Evolutionary conservation across 2,329 filamentous ascomycete genomes (phyloP).

Genomic region (Alternaria triticina): DNA sequence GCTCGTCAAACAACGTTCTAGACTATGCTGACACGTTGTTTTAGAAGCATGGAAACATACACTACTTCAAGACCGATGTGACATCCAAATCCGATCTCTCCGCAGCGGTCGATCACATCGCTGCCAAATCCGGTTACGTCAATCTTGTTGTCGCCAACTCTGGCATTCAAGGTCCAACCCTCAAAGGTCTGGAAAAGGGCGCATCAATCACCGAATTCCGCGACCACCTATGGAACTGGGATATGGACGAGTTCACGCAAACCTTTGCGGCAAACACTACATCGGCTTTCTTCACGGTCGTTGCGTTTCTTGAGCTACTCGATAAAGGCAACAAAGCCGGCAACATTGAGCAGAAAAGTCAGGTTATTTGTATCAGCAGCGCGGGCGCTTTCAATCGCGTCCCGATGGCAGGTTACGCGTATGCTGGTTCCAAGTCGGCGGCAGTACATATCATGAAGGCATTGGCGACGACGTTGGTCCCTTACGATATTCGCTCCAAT

Average conservation of each 20-base stretch:
- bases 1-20: not conserved
- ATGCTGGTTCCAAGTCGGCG: slow-evolving; percentile 47
- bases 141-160: slow-evolving; percentile 35
- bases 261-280: slow-evolving; percentile 40
- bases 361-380: slow-evolving; percentile 1
- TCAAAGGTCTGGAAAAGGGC: slow-evolving; percentile 1
- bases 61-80: slow-evolving; percentile 24
- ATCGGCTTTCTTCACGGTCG: slow-evolving; percentile 48
- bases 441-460: slow-evolving; percentile 53
- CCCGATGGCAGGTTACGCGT: slow-evolving; percentile 21
- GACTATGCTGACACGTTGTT: not conserved
- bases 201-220: slow-evolving; percentile 3
- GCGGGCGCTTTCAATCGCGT: slow-evolving; percentile 21
- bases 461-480: slow-evolving; percentile 51
- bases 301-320: slow-evolving; percentile 51
- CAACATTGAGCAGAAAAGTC: slow-evolving; percentile 9
- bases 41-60: slow-evolving; percentile 11
- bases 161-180: slow-evolving; percentile 21
- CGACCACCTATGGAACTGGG: slow-evolving; percentile 10
- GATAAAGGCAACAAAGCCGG: slow-evolving; percentile 46
- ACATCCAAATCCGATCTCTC: slow-evolving; percentile 25
- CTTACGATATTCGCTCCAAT: slow-evolving; percentile 56
- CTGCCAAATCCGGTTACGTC: slow-evolving; percentile 22
- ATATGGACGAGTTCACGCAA: slow-evolving; percentile 34
- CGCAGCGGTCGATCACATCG: slow-evolving; percentile 17